Evolutionary conservation across 805 yeast species (phyloP).

Genomic region (Candida caryicola): DNA sequence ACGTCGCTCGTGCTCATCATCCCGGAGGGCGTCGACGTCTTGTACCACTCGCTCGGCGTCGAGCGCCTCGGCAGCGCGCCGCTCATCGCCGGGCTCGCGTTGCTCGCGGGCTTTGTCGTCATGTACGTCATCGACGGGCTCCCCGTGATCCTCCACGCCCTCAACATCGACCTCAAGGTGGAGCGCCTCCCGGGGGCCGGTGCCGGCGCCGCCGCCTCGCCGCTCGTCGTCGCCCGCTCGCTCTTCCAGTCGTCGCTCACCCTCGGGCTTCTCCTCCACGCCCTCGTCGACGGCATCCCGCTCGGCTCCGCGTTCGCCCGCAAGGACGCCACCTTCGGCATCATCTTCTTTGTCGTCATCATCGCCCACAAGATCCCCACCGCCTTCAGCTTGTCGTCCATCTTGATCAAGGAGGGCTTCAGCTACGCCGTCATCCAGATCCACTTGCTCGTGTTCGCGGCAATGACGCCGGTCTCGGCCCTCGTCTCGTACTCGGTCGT

Average conservation of each 20-base stretch:
- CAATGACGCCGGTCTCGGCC: constrained; percentile 62
- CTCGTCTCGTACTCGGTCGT: constrained; percentile 45
- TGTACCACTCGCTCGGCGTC: constrained; percentile 21
- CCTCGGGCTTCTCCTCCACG: constrained; percentile 63
- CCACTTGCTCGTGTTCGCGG: constrained; percentile 53
- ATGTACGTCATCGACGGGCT: constrained; percentile 52
- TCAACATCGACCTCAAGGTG: constrained; percentile 11
- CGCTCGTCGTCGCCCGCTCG: constrained; percentile 12
- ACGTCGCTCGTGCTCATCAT: constrained; percentile 57
- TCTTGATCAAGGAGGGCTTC: constrained; percentile 44
- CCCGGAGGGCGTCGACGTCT: constrained; percentile 61
- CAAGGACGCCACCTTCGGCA: constrained; percentile 34
- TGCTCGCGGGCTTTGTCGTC: constrained; percentile 52
- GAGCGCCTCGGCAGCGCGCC: constrained; percentile 18
- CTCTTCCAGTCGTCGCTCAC: constrained; percentile 48
- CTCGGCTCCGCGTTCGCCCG: constrained; percentile 56
- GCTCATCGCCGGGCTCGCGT: constrained; percentile 42
- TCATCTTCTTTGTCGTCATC: constrained; percentile 56
- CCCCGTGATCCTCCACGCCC: constrained; percentile 2
- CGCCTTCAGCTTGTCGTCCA: constrained; percentile 60
- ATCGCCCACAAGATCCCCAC: constrained; percentile 75
- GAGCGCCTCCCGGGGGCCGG: not conserved
- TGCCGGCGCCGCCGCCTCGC: not conserved
- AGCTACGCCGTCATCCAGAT: constrained; percentile 31
- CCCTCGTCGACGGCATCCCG: constrained; percentile 71